phyloP scores from a whole-genome alignment of 169 alveolate species.

The Plasmodium gonderi region DNA sequence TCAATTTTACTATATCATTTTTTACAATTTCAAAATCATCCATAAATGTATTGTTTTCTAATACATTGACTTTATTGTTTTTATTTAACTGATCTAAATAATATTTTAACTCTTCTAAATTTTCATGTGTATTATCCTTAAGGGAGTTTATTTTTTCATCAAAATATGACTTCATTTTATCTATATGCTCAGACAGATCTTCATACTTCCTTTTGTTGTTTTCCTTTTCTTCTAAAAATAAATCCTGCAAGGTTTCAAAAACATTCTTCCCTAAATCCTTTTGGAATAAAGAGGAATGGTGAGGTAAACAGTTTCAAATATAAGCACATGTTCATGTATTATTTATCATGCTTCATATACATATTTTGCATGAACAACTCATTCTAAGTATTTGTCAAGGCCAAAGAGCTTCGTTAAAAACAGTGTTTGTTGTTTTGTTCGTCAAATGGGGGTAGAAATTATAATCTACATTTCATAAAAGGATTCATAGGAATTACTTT shows the following conservation, averaged over 20 bases:
- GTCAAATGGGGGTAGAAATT: neutral
- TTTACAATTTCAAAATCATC: constrained; percentile 27
- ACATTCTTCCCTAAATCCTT: constrained; percentile 48
- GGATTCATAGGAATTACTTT: constrained; percentile 14
- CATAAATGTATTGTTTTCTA: constrained; percentile 26
- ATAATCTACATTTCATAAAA: neutral
- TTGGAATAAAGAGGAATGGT: neutral
- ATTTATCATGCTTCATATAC: neutral
- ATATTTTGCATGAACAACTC: neutral
- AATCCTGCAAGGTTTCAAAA: constrained; percentile 56
- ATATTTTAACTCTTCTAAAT: constrained; percentile 65
- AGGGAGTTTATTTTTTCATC: constrained; percentile 72
- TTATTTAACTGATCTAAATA: constrained; percentile 62
- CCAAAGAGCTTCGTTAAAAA: neutral
- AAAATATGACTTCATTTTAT: constrained; percentile 61
- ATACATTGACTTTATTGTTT: constrained; percentile 24
- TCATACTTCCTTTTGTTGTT: constrained; percentile 38
- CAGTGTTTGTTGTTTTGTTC: no score
- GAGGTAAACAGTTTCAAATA: neutral
- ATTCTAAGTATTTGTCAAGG: neutral
- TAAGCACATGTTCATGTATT: neutral
- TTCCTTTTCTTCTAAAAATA: constrained; percentile 61
- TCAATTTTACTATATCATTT: constrained; percentile 34
- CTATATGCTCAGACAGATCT: constrained; percentile 47
- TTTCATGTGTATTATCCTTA: constrained; percentile 70